Percentiles rank a stretch among this genome's conserved stretches.
phyloP scores from a whole-genome alignment of 495 filamentous ascomycete genomes.

The Annulohypoxylon moriforme region DNA sequence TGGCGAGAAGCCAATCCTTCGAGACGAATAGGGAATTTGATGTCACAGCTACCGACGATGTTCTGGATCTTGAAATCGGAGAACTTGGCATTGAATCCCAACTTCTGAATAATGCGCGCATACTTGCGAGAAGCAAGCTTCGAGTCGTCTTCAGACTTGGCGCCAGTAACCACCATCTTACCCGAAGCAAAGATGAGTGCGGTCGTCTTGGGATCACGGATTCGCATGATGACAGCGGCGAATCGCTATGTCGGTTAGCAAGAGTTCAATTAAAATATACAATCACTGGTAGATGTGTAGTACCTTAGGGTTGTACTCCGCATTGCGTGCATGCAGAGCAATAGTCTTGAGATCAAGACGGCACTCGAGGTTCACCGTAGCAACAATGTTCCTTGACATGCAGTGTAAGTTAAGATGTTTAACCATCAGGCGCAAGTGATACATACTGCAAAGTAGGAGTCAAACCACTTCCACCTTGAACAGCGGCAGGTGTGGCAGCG shows the following conservation, averaged over 20 bases:
- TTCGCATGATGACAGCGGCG: slow-evolving; percentile 99
- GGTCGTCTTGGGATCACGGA: slow-evolving; percentile 98
- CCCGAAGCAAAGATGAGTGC: slow-evolving; percentile 97
- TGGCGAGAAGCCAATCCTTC: slow-evolving; percentile 95
- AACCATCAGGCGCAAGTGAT: slow-evolving; percentile 54
- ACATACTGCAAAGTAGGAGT: slow-evolving; percentile 99
- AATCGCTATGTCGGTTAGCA: slow-evolving; percentile 82
- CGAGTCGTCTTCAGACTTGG: slow-evolving; percentile 98
- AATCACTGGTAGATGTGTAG: slow-evolving; percentile 46
- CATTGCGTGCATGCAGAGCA: slow-evolving; percentile 96
- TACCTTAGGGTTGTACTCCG: slow-evolving; percentile 98
- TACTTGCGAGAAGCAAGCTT: slow-evolving; percentile 98
- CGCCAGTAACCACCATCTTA: slow-evolving; percentile 99
- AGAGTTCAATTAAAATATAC: slow-evolving; percentile 50
- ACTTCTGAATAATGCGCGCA: slow-evolving; percentile 99
- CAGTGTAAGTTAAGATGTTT: slow-evolving; percentile 68
- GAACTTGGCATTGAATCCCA: slow-evolving; percentile 99
- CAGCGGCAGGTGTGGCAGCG: slow-evolving; percentile 89
- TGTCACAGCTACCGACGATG: slow-evolving; percentile 98
- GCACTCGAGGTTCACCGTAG: slow-evolving; percentile 98
- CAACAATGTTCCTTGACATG: slow-evolving; percentile 94
- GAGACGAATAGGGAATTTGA: slow-evolving; percentile 98
- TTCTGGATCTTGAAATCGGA: slow-evolving; percentile 99
- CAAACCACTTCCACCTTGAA: slow-evolving; percentile 83
- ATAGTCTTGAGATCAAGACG: slow-evolving; percentile 99